Evolutionary conservation across 768 basidiomycete genomes (phyloP).

Genomic region (Leccinum incarnatum): DNA sequence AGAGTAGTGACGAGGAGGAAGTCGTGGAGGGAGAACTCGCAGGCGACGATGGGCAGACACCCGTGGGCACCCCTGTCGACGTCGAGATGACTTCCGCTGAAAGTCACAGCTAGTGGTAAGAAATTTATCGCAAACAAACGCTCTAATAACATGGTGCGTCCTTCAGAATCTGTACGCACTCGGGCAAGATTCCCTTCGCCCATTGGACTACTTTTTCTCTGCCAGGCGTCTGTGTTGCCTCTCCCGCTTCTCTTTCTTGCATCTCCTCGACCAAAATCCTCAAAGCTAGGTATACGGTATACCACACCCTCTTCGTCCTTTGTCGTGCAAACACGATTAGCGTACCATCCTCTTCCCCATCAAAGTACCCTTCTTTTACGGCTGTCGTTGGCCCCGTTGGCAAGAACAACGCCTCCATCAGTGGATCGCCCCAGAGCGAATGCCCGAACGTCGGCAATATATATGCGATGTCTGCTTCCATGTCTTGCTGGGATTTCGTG

Average conservation of each 20-base stretch:
- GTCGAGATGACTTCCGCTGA: conserved; percentile 20
- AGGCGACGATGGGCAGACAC: conserved; percentile 30
- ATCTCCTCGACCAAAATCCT: conserved; percentile 48
- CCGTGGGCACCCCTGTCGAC: conserved; percentile 19
- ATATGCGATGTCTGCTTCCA: conserved; percentile 30
- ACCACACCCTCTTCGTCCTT: conserved; percentile 76
- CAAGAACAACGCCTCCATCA: conserved; percentile 65
- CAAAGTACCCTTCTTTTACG: conserved; percentile 59
- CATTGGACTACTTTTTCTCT: conserved; percentile 32
- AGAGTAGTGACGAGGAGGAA: conserved; percentile 39
- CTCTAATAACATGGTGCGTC: conserved; percentile 34
- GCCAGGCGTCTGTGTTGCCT: conserved; percentile 18
- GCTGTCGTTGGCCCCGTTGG: conserved; percentile 45
- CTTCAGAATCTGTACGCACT: conserved; percentile 45
- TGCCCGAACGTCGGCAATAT: conserved; percentile 44
- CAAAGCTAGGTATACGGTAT: conserved; percentile 61
- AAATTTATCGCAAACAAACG: background rate
- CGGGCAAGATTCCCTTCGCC: conserved; percentile 40
- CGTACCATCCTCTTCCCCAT: conserved; percentile 42
- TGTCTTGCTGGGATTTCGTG: conserved; percentile 4
- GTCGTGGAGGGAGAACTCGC: conserved; percentile 35
- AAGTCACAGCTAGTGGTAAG: conserved; percentile 8
- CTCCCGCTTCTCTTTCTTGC: conserved; percentile 10
- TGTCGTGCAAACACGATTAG: conserved; percentile 61
- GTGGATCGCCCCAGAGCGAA: conserved; percentile 74